Evolutionary conservation across 116 monocot genomes (phyloP).

Genomic region (Papilionanthe hybrid): DNA sequence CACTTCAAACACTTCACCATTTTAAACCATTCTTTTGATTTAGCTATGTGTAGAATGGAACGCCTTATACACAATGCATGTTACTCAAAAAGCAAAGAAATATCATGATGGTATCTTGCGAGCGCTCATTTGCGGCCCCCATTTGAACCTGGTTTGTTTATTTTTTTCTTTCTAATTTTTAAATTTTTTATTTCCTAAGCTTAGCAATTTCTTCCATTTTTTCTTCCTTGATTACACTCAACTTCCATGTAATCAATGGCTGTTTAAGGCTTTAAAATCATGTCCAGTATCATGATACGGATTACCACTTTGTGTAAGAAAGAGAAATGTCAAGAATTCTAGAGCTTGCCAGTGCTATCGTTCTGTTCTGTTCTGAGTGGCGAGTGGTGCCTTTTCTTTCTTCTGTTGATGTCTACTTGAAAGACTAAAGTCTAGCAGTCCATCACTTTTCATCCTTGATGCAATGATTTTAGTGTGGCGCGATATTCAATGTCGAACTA

Average conservation of each 20-base stretch:
- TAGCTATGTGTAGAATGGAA: constrained; percentile 56
- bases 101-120: constrained; percentile 83
- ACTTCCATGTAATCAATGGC: no score
- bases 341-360: neutral
- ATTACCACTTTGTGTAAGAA: neutral
- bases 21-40: neutral
- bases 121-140: constrained; percentile 37
- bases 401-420: neutral
- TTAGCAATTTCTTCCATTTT: neutral
- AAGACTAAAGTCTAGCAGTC: neutral
- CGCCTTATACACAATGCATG: constrained; percentile 76
- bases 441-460: neutral
- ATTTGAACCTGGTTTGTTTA: constrained; percentile 55
- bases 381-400: neutral
- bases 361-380: neutral
- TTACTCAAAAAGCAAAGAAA: constrained; percentile 81
- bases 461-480: neutral
- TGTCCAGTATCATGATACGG: neutral
- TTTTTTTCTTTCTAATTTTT: neutral
- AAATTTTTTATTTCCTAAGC: neutral
- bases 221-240: neutral
- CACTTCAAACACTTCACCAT: neutral
- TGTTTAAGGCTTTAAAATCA: neutral
- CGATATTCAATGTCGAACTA: neutral
- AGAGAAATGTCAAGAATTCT: neutral